Conservation (phyloP, 2,329 filamentous ascomycete species). For the Alternaria sp. region DNA sequence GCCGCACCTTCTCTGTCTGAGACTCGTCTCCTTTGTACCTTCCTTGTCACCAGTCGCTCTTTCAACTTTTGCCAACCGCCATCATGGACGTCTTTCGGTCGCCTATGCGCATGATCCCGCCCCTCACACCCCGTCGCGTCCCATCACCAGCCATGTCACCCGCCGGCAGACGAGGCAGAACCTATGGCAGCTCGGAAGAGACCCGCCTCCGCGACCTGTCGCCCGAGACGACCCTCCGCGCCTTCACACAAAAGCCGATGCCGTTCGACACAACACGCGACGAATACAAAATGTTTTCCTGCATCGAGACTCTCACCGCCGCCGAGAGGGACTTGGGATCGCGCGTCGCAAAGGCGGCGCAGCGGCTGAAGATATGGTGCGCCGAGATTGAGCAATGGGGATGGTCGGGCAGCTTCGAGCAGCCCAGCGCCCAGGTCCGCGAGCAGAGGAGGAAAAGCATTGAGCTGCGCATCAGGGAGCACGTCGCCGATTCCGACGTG, state of each 20-base stretch:
- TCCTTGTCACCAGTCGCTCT: constrained; percentile 23
- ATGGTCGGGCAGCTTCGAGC: constrained; percentile 61
- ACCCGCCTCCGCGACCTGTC: constrained; percentile 45
- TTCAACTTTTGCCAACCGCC: constrained; percentile 14
- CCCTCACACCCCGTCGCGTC: constrained; percentile 39
- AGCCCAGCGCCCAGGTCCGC: constrained; percentile 38
- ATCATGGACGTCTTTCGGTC: constrained; percentile 38
- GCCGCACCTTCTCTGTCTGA: neutral
- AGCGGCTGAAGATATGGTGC: constrained; percentile 75
- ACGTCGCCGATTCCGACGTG: constrained; percentile 32
- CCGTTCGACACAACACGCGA: constrained; percentile 51
- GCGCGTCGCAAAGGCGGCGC: constrained; percentile 72
- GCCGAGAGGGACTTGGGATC: constrained; percentile 74
- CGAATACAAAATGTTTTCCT: constrained; percentile 54
- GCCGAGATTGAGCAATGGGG: constrained; percentile 71
- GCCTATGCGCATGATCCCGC: constrained; percentile 39
- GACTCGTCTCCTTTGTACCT: constrained; percentile 9
- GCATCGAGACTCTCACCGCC: constrained; percentile 67
- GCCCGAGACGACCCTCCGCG: constrained; percentile 51
- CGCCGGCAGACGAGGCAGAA: constrained; percentile 32
- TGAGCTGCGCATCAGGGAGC: constrained; percentile 40
- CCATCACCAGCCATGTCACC: constrained; percentile 46
- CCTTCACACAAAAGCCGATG: constrained; percentile 52
- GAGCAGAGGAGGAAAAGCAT: constrained; percentile 40
- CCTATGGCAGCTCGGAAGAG: constrained; percentile 37